Evolutionary conservation across 2,329 filamentous ascomycete species (phyloP).

Genomic region (Alternaria conjuncta): DNA sequence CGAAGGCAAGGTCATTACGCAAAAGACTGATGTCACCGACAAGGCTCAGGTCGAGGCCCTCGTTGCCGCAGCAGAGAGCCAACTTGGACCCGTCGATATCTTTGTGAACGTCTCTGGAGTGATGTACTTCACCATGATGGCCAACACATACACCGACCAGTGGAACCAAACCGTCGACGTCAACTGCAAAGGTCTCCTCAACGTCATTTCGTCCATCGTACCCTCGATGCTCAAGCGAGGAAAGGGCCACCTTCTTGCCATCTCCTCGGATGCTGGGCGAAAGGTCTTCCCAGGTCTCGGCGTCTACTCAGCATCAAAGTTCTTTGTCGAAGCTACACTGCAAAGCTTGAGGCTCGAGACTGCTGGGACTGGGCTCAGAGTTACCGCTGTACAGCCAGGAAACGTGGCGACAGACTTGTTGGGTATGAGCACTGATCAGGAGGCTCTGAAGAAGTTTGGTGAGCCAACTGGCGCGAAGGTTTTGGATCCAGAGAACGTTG

Average conservation of each 20-base stretch:
- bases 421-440: constrained; percentile 75
- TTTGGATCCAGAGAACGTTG: constrained; percentile 75
- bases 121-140: constrained; percentile 92
- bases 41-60: constrained; percentile 70
- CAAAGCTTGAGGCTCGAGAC: constrained; percentile 78
- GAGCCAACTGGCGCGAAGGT: constrained; percentile 77
- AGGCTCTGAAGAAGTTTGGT: constrained; percentile 80
- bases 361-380: constrained; percentile 72
- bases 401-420: constrained; percentile 77
- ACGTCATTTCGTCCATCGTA: constrained; percentile 73
- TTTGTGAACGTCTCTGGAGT: constrained; percentile 82
- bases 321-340: constrained; percentile 84
- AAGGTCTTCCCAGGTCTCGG: constrained; percentile 83
- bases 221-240: constrained; percentile 75
- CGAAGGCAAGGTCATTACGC: constrained; percentile 70
- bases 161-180: constrained; percentile 85
- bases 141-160: constrained; percentile 73
- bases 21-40: constrained; percentile 75
- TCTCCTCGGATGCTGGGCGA: constrained; percentile 81
- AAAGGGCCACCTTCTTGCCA: constrained; percentile 76
- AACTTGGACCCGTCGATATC: constrained; percentile 77
- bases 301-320: constrained; percentile 83
- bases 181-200: constrained; percentile 82
- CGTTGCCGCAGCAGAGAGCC: constrained; percentile 62
- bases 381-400: constrained; percentile 78